These are phyloP conservation scores for Teratosphaeriaceae sp. DNA, from an alignment of 2,329 filamentous ascomycete genomes.

Conservation along the genomic window DNA sequence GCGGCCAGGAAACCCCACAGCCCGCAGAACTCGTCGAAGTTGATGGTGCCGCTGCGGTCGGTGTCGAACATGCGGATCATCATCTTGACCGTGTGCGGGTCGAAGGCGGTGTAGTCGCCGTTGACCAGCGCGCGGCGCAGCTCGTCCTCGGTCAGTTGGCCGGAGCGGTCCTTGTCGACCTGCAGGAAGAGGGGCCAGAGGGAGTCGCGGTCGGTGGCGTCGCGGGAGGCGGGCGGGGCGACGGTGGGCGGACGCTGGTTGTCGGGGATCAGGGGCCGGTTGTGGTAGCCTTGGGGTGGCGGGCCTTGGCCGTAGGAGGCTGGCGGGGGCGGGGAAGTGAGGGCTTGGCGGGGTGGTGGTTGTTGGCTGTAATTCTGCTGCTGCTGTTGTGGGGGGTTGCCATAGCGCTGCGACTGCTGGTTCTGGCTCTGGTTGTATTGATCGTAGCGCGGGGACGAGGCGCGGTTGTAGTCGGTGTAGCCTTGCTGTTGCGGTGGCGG, in stretches of 20 bases:
- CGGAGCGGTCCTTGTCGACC: slow-evolving; percentile 78
- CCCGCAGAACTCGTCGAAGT: slow-evolving; percentile 92
- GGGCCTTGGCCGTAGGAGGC: slow-evolving; percentile 47
- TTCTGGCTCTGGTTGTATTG: slow-evolving; percentile 23
- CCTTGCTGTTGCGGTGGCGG: slow-evolving; percentile 22
- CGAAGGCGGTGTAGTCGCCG: slow-evolving; percentile 91
- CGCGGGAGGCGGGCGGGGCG: slow-evolving; percentile 44
- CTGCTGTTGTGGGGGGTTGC: slow-evolving; percentile 12
- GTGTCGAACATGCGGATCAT: slow-evolving; percentile 99
- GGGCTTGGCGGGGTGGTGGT: slow-evolving; percentile 20
- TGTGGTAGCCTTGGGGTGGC: slow-evolving; percentile 58
- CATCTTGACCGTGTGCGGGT: slow-evolving; percentile 90
- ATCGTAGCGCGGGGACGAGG: slow-evolving; percentile 29
- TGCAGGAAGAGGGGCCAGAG: slow-evolving; percentile 82
- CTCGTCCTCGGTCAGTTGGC: slow-evolving; percentile 78
- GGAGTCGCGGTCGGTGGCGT: slow-evolving; percentile 59
- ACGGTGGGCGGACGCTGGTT: slow-evolving; percentile 40
- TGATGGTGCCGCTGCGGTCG: slow-evolving; percentile 80
- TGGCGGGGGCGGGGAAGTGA: slow-evolving; percentile 44
- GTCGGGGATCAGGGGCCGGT: slow-evolving; percentile 48
- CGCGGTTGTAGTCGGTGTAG: slow-evolving; percentile 26
- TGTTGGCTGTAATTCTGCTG: slow-evolving; percentile 4
- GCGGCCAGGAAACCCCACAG: slow-evolving; percentile 93
- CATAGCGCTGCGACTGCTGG: slow-evolving; percentile 13
- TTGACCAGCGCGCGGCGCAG: slow-evolving; percentile 89